Percentiles rank a stretch among this genome's conserved stretches.
These are phyloP conservation scores for Talaromyces marneffei DNA, from an alignment of 2,329 filamentous ascomycete genomes.

Conservation along the genomic window DNA sequence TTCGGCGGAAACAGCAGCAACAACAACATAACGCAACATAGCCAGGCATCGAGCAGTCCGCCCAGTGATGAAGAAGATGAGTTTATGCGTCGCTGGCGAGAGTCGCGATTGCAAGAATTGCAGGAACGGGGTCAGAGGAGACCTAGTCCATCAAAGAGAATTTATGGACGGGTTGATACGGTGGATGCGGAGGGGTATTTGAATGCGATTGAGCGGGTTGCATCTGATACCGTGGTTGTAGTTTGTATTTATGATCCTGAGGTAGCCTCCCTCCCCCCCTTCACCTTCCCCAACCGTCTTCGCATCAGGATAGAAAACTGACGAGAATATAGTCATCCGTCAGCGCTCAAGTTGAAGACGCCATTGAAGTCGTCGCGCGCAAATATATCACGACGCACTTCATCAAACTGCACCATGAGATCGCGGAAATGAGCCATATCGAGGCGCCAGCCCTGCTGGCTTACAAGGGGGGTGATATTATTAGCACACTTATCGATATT, in stretches of 20 bases:
- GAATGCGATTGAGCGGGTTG: constrained; percentile 91
- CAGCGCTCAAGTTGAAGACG: constrained; percentile 71
- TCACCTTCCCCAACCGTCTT: not conserved
- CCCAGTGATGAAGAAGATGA: constrained; percentile 57
- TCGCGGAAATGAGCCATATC: constrained; percentile 89
- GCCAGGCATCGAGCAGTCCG: constrained; percentile 5
- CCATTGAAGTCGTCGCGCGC: constrained; percentile 67
- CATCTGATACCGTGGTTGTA: constrained; percentile 73
- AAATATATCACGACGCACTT: constrained; percentile 71
- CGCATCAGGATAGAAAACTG: no score
- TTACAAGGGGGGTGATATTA: constrained; percentile 83
- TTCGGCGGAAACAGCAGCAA: constrained; percentile 15
- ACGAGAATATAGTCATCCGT: constrained; percentile 60
- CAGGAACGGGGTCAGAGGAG: constrained; percentile 60
- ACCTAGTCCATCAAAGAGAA: constrained; percentile 68
- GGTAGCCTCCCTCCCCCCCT: constrained; percentile 49
- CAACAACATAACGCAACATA: constrained; percentile 3
- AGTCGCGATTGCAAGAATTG: constrained; percentile 73
- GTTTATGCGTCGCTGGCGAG: constrained; percentile 81
- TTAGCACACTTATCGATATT: constrained; percentile 82
- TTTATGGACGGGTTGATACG: constrained; percentile 72
- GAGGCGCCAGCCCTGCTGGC: constrained; percentile 82
- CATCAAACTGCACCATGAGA: constrained; percentile 82
- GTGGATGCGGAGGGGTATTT: constrained; percentile 90
- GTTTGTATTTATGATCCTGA: constrained; percentile 89